These are phyloP conservation scores for Mycena capillaripes DNA, from an alignment of 768 basidiomycete genomes.

Conservation along the genomic window DNA sequence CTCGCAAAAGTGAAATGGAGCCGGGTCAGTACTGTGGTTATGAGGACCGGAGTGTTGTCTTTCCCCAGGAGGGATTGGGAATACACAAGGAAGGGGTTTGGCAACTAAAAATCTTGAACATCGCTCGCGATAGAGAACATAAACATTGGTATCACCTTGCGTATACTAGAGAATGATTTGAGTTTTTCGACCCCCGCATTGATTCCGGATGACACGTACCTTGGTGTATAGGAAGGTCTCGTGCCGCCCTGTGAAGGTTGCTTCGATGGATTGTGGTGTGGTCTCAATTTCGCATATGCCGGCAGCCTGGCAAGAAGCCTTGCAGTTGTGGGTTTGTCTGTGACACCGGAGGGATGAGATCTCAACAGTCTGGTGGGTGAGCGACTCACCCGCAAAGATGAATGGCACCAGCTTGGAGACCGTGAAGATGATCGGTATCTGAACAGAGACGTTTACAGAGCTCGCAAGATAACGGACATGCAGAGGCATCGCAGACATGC, in stretches of 20 bases:
- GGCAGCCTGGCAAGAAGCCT: slow-evolving; percentile 52
- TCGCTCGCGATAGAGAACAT: neutral
- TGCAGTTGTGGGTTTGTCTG: slow-evolving; percentile 68
- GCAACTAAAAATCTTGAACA: slow-evolving; percentile 49
- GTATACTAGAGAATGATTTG: slow-evolving; percentile 55
- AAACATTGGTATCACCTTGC: slow-evolving; percentile 56
- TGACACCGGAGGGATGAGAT: neutral
- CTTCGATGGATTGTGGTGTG: slow-evolving; percentile 70
- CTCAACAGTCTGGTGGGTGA: neutral
- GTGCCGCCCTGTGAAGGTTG: slow-evolving; percentile 71
- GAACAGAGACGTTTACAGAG: slow-evolving; percentile 70
- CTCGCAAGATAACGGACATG: slow-evolving; percentile 68
- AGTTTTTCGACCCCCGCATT: neutral
- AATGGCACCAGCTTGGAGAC: slow-evolving; percentile 50
- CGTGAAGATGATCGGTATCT: slow-evolving; percentile 65
- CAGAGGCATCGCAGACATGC: slow-evolving; percentile 65
- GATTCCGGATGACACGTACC: slow-evolving; percentile 46
- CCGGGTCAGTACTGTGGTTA: slow-evolving; percentile 59
- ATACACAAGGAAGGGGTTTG: slow-evolving; percentile 64
- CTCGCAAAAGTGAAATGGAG: slow-evolving; percentile 69
- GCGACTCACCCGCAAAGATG: slow-evolving; percentile 71
- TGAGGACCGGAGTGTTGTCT: slow-evolving; percentile 63
- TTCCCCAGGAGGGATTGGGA: slow-evolving; percentile 58
- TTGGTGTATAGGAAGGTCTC: slow-evolving; percentile 78
- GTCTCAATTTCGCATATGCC: slow-evolving; percentile 75